These are phyloP conservation scores for Orbilia quercus DNA, from an alignment of 2,329 filamentous ascomycete genomes.

Conservation along the genomic window DNA sequence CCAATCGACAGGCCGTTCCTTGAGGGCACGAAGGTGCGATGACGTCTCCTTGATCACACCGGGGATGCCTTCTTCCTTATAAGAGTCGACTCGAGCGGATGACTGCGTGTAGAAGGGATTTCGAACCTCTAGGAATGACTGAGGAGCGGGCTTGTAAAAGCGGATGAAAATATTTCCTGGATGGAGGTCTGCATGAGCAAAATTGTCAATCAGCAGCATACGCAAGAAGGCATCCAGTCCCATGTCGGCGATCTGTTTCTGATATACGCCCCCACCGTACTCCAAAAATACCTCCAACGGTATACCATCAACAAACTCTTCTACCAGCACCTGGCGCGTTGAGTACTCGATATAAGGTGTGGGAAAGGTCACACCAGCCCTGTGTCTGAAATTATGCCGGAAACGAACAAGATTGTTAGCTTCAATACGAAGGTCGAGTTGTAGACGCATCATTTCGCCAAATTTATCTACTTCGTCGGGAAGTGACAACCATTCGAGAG, in stretches of 20 bases:
- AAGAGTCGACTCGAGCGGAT: background rate
- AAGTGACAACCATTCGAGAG: conserved; percentile 95
- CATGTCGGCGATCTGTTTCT: conserved; percentile 92
- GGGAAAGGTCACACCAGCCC: conserved; percentile 95
- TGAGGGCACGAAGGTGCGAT: conserved; percentile 78
- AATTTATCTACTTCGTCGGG: conserved; percentile 95
- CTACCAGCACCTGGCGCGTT: conserved; percentile 88
- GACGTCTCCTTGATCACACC: conserved; percentile 92
- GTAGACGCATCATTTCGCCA: conserved; percentile 98
- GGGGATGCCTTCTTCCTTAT: conserved; percentile 66
- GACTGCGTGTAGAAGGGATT: conserved; percentile 59
- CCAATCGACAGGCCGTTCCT: conserved; percentile 77
- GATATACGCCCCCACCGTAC: conserved; percentile 90
- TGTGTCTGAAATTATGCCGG: conserved; percentile 86
- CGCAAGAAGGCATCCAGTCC: conserved; percentile 94
- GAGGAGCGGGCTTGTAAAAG: conserved; percentile 85
- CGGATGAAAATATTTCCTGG: conserved; percentile 99
- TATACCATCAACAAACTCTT: conserved; percentile 95
- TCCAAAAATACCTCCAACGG: conserved; percentile 89
- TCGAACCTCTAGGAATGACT: conserved; percentile 70
- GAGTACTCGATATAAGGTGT: conserved; percentile 93
- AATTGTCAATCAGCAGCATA: conserved; percentile 97
- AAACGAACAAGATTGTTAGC: conserved; percentile 89
- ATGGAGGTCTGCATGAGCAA: conserved; percentile 94
- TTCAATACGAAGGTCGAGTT: conserved; percentile 94